Evolutionary conservation across 2,329 filamentous ascomycete species (phyloP), one percentile per base, ranked within the genome.

Genomic region (Zymoseptoria passerinii): DNA sequence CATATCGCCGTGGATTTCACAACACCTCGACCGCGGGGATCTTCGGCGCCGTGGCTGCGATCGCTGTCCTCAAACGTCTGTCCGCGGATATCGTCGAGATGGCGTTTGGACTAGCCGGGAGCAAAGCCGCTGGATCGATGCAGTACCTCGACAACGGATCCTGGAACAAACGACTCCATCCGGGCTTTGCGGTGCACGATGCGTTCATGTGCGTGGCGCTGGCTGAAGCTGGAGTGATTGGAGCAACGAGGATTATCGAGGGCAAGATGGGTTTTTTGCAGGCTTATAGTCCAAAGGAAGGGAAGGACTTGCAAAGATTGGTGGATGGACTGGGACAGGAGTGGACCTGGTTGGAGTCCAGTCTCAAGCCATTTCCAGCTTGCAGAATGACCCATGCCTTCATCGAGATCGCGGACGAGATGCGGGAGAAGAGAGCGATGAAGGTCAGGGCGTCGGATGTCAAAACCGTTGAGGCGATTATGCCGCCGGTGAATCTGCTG

Each of bases 141-240:
- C 73, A 75, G 54, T 75, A 73, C 57, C 68, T 75, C 19, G 71
- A 71, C 28, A 75, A 75, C 56, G 73, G 73, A 9, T 66, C 62
- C 20, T 73, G 71, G 68, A 74, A 75, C 61, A 75, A 75, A 59
- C 66, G 72, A 7, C 66, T 75, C 2, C 72, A 74, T 61, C 71
- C 73, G 9, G 73, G 73, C 0, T 75, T 75, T 62, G 72, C 73
- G 4, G 72, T 70, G 9, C 71, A 74, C 53, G 73, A 75, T 62
- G 73, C 72, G 2, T 74, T 73, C 54, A 51, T 73, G 54, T 73
- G 69, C 58, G 69, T 73, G 7, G 61, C 61, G 13, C 63, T 74
- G 10, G 73, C 72, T 3, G 70, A 73, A 58, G 67, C 70, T 6
- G 72, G 72, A 5, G 71, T 74, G 1, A 29, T 69, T 1, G 68